phyloP scores from a whole-genome alignment of 2,329 filamentous ascomycete species.

The Pleomassaria siparia region DNA sequence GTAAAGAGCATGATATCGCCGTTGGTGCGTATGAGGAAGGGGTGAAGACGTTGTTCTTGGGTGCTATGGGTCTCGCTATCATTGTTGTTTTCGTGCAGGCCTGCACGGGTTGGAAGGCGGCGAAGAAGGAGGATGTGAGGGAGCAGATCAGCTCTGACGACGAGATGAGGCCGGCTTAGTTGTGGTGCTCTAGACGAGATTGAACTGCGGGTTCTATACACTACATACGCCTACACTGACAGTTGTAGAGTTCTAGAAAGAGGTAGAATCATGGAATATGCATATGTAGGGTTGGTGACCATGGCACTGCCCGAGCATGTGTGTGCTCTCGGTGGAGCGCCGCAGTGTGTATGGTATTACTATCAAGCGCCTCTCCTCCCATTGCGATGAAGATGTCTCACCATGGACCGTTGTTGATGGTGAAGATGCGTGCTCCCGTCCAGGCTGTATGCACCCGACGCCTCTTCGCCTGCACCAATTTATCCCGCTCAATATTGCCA shows the following conservation, averaged over 20 bases:
- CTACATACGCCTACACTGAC: constrained; percentile 1
- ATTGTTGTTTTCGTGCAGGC: constrained; percentile 57
- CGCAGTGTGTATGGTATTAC: too few relatives aligned
- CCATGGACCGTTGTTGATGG: not conserved
- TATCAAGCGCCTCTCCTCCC: too few relatives aligned
- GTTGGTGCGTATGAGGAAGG: constrained; percentile 57
- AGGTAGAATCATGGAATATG: not conserved
- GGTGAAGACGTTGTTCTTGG: constrained; percentile 55
- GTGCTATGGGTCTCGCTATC: constrained; percentile 52
- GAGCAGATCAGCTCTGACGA: not conserved
- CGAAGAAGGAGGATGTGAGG: constrained; percentile 16
- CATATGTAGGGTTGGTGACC: not conserved
- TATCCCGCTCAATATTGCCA: not conserved
- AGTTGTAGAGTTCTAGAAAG: not conserved
- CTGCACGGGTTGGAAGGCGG: constrained; percentile 57
- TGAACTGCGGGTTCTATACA: not conserved
- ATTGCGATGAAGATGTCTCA: not conserved
- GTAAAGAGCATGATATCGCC: constrained; percentile 55
- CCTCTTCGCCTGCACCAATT: not conserved
- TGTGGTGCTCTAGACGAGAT: constrained; percentile 15
- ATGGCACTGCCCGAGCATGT: too few relatives aligned
- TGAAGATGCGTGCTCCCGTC: not conserved
- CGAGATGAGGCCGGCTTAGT: constrained; percentile 26
- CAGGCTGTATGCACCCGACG: not conserved
- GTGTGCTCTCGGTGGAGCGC: too few relatives aligned